Evolutionary conservation across 345 rosid species (phyloP).

Genomic region (Corchorus capsularis): DNA sequence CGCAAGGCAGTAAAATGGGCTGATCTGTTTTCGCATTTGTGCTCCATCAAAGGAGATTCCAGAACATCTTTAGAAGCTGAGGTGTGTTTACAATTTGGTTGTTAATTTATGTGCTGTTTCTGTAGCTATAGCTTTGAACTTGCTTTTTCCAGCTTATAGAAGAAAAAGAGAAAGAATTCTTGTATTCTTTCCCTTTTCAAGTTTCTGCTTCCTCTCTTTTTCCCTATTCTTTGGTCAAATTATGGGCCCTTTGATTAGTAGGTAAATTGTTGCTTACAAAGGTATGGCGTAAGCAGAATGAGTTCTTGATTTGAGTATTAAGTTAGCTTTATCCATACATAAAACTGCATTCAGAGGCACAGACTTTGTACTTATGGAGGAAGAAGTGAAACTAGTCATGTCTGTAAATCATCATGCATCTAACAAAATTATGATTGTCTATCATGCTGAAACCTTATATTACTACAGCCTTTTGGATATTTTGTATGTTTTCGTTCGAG

Average conservation of each 20-base stretch:
- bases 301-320: not conserved
- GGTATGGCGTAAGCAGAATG: not conserved
- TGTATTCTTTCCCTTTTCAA: not conserved
- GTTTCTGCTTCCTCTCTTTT: not conserved
- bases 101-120: not conserved
- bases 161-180: not conserved
- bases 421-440: not conserved
- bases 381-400: constrained; percentile 5
- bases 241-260: not conserved
- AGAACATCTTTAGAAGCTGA: constrained; percentile 95
- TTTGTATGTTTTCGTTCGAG: constrained; percentile 3
- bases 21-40: constrained; percentile 69
- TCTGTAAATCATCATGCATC: not conserved
- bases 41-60: constrained; percentile 80
- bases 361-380: not conserved
- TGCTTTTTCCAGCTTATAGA: not conserved
- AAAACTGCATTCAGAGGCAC: not conserved
- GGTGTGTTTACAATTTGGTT: constrained; percentile 45
- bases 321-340: not conserved
- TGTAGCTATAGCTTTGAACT: not conserved
- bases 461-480: not conserved
- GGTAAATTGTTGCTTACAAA: not conserved
- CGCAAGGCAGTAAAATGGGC: constrained; percentile 99
- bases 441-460: not conserved
- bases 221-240: constrained; percentile 4